Percentiles rank a stretch among this genome's conserved stretches.
These are phyloP conservation scores for Aspergillus jensenii DNA, from an alignment of 2,329 filamentous ascomycete species.

Conservation along the genomic window DNA sequence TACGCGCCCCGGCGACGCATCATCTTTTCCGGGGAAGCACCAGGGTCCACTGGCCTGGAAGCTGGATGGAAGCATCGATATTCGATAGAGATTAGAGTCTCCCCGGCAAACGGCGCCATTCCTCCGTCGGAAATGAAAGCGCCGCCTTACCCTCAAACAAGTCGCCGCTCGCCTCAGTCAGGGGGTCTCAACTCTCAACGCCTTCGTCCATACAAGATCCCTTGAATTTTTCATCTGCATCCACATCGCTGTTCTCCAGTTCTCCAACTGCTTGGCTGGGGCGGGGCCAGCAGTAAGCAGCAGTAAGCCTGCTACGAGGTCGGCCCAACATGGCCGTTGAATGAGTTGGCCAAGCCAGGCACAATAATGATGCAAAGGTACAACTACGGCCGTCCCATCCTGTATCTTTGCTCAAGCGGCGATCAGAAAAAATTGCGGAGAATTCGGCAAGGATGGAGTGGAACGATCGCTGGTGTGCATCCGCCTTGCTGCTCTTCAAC, in stretches of 20 bases:
- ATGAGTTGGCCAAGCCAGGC: not conserved
- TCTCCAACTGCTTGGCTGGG: not conserved
- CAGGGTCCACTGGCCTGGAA: not conserved
- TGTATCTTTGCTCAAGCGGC: not conserved
- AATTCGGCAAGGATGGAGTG: conserved; percentile 2
- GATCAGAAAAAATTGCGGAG: not conserved
- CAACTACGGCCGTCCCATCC: too few relatives aligned
- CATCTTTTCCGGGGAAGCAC: conserved; percentile 3
- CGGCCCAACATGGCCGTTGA: not conserved
- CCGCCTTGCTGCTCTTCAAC: not conserved
- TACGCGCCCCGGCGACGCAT: conserved; percentile 8
- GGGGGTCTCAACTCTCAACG: not conserved
- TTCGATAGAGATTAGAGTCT: too few relatives aligned
- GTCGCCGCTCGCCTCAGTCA: not conserved
- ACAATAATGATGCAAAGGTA: not conserved
- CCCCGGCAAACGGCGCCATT: too few relatives aligned
- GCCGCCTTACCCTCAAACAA: too few relatives aligned
- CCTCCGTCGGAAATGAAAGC: too few relatives aligned
- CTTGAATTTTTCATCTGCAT: not conserved
- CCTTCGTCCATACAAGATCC: not conserved
- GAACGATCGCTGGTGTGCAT: not conserved
- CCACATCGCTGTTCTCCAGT: not conserved
- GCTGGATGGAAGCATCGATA: too few relatives aligned
- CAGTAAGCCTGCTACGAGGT: not conserved
- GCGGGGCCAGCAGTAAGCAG: not conserved